Percentiles rank a stretch among this genome's conserved stretches.
These are phyloP conservation scores for Fusarium setosum DNA, from an alignment of 2,329 filamentous ascomycete genomes.

Conservation along the genomic window DNA sequence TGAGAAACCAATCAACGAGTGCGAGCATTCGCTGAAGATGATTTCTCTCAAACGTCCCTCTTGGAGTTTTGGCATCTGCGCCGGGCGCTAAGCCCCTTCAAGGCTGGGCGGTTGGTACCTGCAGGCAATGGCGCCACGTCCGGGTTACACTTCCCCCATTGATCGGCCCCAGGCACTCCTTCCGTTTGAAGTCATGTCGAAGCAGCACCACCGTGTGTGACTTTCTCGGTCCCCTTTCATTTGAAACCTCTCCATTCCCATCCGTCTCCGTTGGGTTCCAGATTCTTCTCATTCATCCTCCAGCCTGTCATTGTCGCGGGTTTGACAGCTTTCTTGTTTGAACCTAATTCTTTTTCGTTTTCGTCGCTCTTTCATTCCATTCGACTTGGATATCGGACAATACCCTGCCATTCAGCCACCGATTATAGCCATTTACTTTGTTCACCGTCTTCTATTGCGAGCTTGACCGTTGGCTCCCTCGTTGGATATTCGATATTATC, in stretches of 20 bases:
- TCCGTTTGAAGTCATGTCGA: constrained; percentile 30
- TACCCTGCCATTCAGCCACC: constrained; percentile 18
- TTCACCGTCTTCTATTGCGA: constrained; percentile 14
- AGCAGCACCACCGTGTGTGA: constrained; percentile 26
- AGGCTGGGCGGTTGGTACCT: constrained; percentile 37
- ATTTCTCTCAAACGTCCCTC: constrained; percentile 18
- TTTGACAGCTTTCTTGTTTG: constrained; percentile 13
- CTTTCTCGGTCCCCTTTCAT: constrained; percentile 31
- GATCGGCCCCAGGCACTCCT: constrained; percentile 22
- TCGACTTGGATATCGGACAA: constrained; percentile 25
- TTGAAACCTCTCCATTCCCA: constrained; percentile 32
- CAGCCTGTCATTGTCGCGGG: constrained; percentile 33
- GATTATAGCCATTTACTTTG: constrained; percentile 19
- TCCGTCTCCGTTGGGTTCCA: constrained; percentile 26
- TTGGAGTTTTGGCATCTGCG: not conserved
- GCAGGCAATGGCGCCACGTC: constrained; percentile 35
- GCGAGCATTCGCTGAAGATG: constrained; percentile 10
- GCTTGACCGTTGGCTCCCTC: not conserved
- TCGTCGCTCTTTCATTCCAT: constrained; percentile 38
- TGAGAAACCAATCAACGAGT: constrained; percentile 17
- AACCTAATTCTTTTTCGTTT: constrained; percentile 17
- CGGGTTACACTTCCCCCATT: constrained; percentile 28
- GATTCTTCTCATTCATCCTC: constrained; percentile 26
- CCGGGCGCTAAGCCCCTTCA: constrained; percentile 20
- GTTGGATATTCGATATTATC: not conserved